Base-by-base conservation (phyloP, 2,329 filamentous ascomycete species). In the Scleromitrula shiraiana region DNA sequence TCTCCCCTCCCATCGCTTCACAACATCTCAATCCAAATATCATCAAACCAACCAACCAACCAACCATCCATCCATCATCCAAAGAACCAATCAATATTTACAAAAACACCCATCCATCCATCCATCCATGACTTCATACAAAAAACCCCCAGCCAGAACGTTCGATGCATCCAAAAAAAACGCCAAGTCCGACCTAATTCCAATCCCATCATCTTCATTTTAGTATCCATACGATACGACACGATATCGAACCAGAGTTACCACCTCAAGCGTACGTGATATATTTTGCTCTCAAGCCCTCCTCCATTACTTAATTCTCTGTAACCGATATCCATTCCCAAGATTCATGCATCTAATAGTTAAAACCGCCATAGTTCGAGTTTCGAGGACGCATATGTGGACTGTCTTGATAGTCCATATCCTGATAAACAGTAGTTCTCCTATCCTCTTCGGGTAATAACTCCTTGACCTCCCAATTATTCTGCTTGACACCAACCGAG, bases 381-480 rank as follows among this genome's bases (percentile, higher is more conserved):
- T 60, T 62, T 50, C 61, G 41, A 22, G 54, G 54, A 14, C 47
- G 33, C 5, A 54, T 48, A 27, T 53, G 56, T 42, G 55, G 46
- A 27, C 41, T 51, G 40, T 49, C 52, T 8, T 58, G 53, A 33
- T 57, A 61, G 15, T 63, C 59, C 24, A 50, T 52, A 17, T 65
- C 63, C 54, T 63, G 60, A 49, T 64, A 65, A 15, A 63, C 45
- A 2, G 62, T 64, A 20, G 48, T 57, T 50, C 61, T 47, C 40
- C 55, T 57, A 5, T 64, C 62, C 10, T 65, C 63, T 24, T 64
- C 63, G n/a, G 59, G 56, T 7, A 62, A 51, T 1, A 93, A 74
- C 54, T 97, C 91, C 72, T 97, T 97, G 64, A 97, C 85, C 65
- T 98, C 93, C 93, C 93, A 98, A 67, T 93, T 96, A 71, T 95